Evolutionary conservation across 2,329 filamentous ascomycete species (phyloP), one percentile per base, ranked within the genome.

Genomic region (Colletotrichum sansevieriae): DNA sequence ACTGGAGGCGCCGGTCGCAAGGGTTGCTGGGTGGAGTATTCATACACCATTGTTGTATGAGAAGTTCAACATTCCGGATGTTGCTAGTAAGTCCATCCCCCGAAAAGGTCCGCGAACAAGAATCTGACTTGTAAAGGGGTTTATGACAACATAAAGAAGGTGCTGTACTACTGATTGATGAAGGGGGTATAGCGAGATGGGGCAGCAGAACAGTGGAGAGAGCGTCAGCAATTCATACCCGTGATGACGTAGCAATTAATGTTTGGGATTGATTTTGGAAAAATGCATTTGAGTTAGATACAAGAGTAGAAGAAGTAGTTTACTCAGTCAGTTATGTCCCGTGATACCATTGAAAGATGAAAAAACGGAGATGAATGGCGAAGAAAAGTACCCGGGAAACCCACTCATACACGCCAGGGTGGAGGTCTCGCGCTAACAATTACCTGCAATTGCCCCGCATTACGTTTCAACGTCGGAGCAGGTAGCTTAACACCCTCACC

Each of bases 11-110:
- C 95, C 95, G 0, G 92, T 98, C 8, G 88, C 90, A 72, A 87
- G 95, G 57, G 91, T 98, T 5, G 92, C 93, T 3, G 94, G 95
- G n/a, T 97, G 93, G 92, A 93, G 91, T 76, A 94, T 92, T 60
- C 95, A 95, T 77, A 91, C 90, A 37, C 92, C 93, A 0, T 79
- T 98, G 75, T 78, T 91, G 41, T 98, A 89, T 79, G 95, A 98
- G 79, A 89, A 86, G 76, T 93, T 93, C 72, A 90, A 94, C 76
- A 84, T 97, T 63, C 95, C 95, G 0, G 95, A 97, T 80, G 91
- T 97, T 74, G 88, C 92, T 13, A 90, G 94, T 97, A 83, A 90
- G 93, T 91, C 25, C 18, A 18, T 3, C 18, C 8, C 4, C 18
- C 35, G 13, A 13, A 4, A 22, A 3, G 3, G 4, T 37, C 11